Base-by-base conservation (phyloP, 345 rosid genomes). In the Lumnitzera littorea region DNA sequence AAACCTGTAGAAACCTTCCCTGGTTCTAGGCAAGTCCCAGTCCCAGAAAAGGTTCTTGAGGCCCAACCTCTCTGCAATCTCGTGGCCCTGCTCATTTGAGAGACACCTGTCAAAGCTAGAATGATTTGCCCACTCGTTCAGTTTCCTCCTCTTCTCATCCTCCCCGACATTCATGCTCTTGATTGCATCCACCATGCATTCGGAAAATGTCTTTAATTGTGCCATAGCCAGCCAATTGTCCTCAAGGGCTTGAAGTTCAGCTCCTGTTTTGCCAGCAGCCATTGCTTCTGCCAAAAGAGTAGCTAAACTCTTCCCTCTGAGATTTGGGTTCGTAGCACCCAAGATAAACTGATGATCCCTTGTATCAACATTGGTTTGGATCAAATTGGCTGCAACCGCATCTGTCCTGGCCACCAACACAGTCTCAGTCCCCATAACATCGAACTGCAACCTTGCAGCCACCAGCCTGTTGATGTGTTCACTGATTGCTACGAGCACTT, bases 1-100 rank as follows among this genome's bases (percentile, higher is more conserved):
- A 71, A 91, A 95, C 66, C 99, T 70, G 59, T 95, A 91, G 65
- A 95, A 91, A 48, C 99, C 98, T 84, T 95, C 98, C 53, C 96
- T 80, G 62, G 96, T 86, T 72, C 99, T 74, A 0, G 99, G 89
- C 69, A 95, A 70, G 76, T 88, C 96, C 96, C 98, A 86, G 80
- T 95, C 96, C 98, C 96, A 95, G 77, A 86, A 95, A n/a, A 95
- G 80, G 69, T 88, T 81, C 2, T 76, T 73, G 27, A 86, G 70
- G 13, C 96, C 97, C 41, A 91, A 52, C 71, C 80, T 80, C 24
- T 78, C 82, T 7, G 99, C 88, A 47, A 88, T 49, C 74, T 83
- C 96, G 3, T 88, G 68, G 13, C 80, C 89, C 75, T 83, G 76
- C 66, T 91, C 96, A 25, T 74, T 74, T 12, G 94, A 88, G 13